phyloP scores from a whole-genome alignment of 495 filamentous ascomycete species.

The Xylaria scruposa region DNA sequence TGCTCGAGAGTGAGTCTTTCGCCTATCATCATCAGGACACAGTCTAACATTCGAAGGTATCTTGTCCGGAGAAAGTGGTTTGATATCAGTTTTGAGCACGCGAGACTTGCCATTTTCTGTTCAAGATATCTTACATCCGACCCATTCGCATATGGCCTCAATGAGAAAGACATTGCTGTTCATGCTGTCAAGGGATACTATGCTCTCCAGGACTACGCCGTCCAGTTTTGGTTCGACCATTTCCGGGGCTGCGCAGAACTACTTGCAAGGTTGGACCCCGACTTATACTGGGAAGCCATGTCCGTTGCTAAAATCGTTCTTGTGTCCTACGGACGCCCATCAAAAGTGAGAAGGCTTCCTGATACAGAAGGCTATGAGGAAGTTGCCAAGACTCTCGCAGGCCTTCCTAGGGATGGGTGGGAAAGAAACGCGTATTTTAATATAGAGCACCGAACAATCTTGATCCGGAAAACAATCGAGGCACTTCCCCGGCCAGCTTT shows the following conservation, averaged over 20 bases:
- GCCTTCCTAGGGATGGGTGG: background rate
- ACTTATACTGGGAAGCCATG: background rate
- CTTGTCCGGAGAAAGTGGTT: constrained; percentile 1
- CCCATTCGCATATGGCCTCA: background rate
- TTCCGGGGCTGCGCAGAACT: background rate
- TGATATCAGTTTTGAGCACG: background rate
- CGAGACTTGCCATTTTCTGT: constrained; percentile 6
- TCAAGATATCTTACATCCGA: constrained; percentile 1
- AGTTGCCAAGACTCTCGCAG: background rate
- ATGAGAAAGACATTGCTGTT: background rate
- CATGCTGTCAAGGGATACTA: constrained; percentile 22
- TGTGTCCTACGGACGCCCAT: background rate
- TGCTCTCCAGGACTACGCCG: constrained; percentile 24
- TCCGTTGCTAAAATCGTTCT: background rate
- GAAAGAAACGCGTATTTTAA: constrained; percentile 1
- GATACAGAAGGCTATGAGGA: background rate
- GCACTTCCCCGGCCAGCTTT: background rate
- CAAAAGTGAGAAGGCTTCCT: background rate
- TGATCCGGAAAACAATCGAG: background rate
- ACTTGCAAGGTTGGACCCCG: background rate
- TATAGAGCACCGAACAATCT: constrained; percentile 6
- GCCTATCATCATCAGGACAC: too few relatives aligned
- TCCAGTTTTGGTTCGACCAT: constrained; percentile 28
- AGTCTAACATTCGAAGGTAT: background rate
- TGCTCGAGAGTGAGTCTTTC: background rate